Conservation (phyloP, 2,329 filamentous ascomycete genomes). For the Fusarium equiseti region DNA sequence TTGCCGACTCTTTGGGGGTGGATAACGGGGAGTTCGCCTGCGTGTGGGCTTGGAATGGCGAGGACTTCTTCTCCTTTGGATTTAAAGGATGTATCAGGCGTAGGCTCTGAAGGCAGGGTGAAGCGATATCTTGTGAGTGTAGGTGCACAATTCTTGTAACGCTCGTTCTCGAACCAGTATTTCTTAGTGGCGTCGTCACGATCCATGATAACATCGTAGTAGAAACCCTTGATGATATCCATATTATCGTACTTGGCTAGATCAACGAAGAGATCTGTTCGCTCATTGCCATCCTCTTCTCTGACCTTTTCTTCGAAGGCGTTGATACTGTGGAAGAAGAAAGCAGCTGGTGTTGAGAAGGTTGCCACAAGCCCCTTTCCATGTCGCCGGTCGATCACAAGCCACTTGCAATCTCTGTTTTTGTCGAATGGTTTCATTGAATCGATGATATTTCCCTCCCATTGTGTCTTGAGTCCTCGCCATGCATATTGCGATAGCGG, state of each 20-base stretch:
- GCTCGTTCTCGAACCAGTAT: constrained; percentile 58
- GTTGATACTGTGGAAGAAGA: constrained; percentile 85
- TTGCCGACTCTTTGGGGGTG: constrained; percentile 67
- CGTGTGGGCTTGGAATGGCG: constrained; percentile 64
- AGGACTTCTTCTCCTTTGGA: constrained; percentile 53
- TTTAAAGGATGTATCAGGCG: constrained; percentile 31
- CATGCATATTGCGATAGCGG: constrained; percentile 73
- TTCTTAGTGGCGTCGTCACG: constrained; percentile 59
- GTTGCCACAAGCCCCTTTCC: constrained; percentile 74
- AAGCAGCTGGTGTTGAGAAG: constrained; percentile 76
- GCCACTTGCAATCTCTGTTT: constrained; percentile 72
- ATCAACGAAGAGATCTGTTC: constrained; percentile 72
- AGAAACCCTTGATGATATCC: constrained; percentile 74
- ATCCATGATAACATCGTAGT: constrained; percentile 75
- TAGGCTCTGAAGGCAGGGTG: constrained; percentile 47
- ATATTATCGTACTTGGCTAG: constrained; percentile 71
- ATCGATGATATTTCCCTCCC: constrained; percentile 75
- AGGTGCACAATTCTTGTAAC: constrained; percentile 52
- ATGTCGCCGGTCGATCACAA: constrained; percentile 75
- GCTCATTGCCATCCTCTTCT: constrained; percentile 49
- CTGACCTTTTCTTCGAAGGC: constrained; percentile 72
- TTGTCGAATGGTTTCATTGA: constrained; percentile 73
- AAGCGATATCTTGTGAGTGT: constrained; percentile 61
- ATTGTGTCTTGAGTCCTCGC: constrained; percentile 71
- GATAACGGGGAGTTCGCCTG: constrained; percentile 74